These are phyloP conservation scores for Eragrostis tef DNA, from an alignment of 202 grass and related monocot genomes.

Conservation along the genomic window DNA sequence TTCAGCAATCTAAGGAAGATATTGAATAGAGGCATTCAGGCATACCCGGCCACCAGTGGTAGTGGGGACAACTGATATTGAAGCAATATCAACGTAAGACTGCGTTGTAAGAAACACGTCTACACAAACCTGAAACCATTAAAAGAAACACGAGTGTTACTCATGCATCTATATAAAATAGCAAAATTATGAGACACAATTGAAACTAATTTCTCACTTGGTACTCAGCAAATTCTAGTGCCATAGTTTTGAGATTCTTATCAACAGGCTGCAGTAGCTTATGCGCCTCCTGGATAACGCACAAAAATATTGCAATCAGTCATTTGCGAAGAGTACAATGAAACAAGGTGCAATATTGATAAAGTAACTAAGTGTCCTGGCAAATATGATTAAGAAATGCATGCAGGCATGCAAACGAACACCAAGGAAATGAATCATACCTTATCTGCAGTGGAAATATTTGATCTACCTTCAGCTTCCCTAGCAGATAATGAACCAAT, in stretches of 20 bases:
- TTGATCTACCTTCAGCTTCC: conserved; percentile 82
- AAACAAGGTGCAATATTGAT: conserved; percentile 5
- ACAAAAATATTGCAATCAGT: conserved; percentile 19
- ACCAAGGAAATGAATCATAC: conserved; percentile 32
- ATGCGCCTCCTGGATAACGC: conserved; percentile 64
- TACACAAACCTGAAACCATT: conserved; percentile 63
- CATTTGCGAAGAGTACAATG: neutral
- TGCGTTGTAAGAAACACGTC: conserved; percentile 86
- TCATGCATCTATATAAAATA: conserved; percentile 16
- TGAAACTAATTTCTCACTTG: conserved; percentile 60
- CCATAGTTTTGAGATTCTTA: conserved; percentile 87
- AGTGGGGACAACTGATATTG: conserved; percentile 70
- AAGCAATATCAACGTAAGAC: conserved; percentile 78
- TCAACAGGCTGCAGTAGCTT: conserved; percentile 85
- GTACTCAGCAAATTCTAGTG: conserved; percentile 89
- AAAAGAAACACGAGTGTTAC: neutral
- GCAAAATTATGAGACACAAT: neutral
- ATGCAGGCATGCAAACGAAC: conserved; percentile 39
- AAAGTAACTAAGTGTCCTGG: conserved; percentile 2
- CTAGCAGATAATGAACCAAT: conserved; percentile 76
- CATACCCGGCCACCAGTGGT: conserved; percentile 78
- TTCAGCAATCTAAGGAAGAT: neutral
- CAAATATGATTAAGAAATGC: conserved; percentile 20
- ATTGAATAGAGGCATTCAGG: conserved; percentile 50
- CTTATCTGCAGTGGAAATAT: conserved; percentile 73